Base-by-base conservation (phyloP, 352 stramenopile genomes). In the Hyaloperonospora brassicae region DNA sequence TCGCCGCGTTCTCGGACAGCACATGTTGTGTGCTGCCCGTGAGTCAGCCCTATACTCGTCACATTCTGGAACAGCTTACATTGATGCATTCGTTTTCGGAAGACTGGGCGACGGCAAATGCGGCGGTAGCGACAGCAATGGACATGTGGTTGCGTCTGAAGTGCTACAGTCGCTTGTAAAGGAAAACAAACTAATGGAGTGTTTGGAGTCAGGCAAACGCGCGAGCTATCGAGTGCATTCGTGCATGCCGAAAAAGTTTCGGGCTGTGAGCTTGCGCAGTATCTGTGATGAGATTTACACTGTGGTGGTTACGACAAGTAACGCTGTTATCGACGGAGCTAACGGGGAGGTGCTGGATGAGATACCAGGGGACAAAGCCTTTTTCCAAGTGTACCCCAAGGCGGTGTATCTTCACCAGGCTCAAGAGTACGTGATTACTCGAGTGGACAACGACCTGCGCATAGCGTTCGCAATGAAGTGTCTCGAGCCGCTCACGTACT, bases 11-110 rank as follows among this genome's bases (percentile, higher is more conserved):
- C 62, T 98, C 0, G 66, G 80, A 12, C 86, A 95, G 30, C 96
- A 99, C 59, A 59, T 99, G 27, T 55, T 98, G 31, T 98, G 93
- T 53, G 95, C 96, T 30, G 89, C 88, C 2, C 72, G 89, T 25
- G 96, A 99, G 53, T 88, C 83, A 40, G 78, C 94, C 2, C 67
- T 99, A 3, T 94, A 84, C 41, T 86, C 80, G 27, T 57, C 50
- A 0, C 72, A 62, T 14, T 93, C 74, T 2, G 71, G 73, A 8
- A 76, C 76, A 25, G 43, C 59, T 30, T 78, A 84, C 49, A 71
- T 94, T 12, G 82, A 94, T 46, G 55, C 62, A 13, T 87, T 73
- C 31, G 50, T 91, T 5, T 86, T 87, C 42, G 77, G 74, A n/a
- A 40, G 17, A 0, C n/a, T 68, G 23, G 13, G n/a, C 14, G 17